These are phyloP conservation scores for Zoysia pacifica DNA, from an alignment of 176 grass and related monocot species.

Conservation along the genomic window DNA sequence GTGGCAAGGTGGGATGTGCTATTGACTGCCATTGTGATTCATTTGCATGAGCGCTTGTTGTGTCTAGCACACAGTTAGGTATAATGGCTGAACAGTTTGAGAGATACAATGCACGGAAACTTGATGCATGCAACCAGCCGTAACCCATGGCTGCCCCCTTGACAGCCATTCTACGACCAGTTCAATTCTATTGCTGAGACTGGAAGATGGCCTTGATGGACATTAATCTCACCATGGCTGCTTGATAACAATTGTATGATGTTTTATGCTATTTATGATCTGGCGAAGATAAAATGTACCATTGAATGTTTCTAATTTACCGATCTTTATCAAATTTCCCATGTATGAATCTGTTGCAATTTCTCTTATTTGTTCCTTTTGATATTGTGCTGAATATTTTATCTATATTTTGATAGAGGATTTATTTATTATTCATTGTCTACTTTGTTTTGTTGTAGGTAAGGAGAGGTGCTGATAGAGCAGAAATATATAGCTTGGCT, in stretches of 20 bases:
- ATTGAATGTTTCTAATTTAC: not conserved
- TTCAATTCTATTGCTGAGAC: too few relatives aligned
- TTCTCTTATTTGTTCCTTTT: not conserved
- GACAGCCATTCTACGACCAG: too few relatives aligned
- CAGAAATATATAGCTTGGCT: slow-evolving; percentile 97
- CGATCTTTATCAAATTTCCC: too few relatives aligned
- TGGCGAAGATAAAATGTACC: not conserved
- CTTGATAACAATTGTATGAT: too few relatives aligned
- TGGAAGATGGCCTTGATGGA: too few relatives aligned
- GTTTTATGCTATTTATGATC: not conserved
- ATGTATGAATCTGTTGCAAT: not conserved
- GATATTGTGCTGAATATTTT: not conserved
- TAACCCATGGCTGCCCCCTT: too few relatives aligned
- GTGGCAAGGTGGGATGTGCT: not conserved
- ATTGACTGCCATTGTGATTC: not conserved
- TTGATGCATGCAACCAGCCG: too few relatives aligned
- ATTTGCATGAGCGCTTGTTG: not conserved
- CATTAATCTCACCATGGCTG: too few relatives aligned
- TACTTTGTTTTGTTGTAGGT: slow-evolving; percentile 54
- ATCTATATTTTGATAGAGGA: not conserved
- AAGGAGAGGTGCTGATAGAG: slow-evolving; percentile 96
- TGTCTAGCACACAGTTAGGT: too few relatives aligned
- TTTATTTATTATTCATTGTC: not conserved
- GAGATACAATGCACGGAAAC: too few relatives aligned
- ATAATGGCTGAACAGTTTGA: too few relatives aligned